phyloP scores from a whole-genome alignment of 371 early-diverging fungal genomes.

The Circinella umbellata region DNA sequence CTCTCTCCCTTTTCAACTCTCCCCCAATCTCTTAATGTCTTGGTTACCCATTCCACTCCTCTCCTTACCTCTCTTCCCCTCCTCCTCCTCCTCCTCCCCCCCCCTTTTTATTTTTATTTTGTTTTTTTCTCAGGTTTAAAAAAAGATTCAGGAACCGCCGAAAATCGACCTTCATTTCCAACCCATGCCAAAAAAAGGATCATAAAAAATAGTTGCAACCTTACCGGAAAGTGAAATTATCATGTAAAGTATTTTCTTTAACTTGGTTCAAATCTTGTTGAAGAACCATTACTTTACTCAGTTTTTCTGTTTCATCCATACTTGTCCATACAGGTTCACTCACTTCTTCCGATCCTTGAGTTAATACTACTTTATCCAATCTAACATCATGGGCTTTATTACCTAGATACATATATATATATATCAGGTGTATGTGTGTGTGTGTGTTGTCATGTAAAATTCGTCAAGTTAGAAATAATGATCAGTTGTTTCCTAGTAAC shows the following conservation, averaged over 20 bases:
- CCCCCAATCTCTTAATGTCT: too few species aligned
- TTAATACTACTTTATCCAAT: slow-evolving; percentile 7
- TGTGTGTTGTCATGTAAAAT: too few species aligned
- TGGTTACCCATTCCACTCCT: too few species aligned
- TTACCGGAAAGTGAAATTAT: slow-evolving; percentile 17
- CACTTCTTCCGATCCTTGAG: neutral
- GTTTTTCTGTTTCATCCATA: slow-evolving; percentile 3
- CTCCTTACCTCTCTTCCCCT: neutral
- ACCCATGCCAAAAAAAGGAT: slow-evolving; percentile 10
- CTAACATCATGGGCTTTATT: slow-evolving; percentile 13
- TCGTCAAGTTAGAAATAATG: too few species aligned
- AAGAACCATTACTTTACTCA: slow-evolving; percentile 8
- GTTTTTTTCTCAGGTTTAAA: slow-evolving; percentile 7
- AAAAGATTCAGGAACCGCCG: slow-evolving; percentile 18
- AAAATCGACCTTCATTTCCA: neutral
- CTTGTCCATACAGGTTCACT: slow-evolving; percentile 1
- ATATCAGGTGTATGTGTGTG: too few species aligned
- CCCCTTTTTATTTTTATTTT: neutral
- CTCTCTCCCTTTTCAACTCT: too few species aligned
- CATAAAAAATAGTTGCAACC: neutral
- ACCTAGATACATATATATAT: slow-evolving; percentile 6
- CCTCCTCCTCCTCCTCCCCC: slow-evolving; percentile 3
- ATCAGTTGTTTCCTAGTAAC: too few species aligned
- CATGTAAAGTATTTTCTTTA: neutral
- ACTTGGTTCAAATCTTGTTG: slow-evolving; percentile 14